These are phyloP conservation scores for Phascolomyces articulosus DNA, from an alignment of 371 early-diverging fungal species.

Conservation along the genomic window DNA sequence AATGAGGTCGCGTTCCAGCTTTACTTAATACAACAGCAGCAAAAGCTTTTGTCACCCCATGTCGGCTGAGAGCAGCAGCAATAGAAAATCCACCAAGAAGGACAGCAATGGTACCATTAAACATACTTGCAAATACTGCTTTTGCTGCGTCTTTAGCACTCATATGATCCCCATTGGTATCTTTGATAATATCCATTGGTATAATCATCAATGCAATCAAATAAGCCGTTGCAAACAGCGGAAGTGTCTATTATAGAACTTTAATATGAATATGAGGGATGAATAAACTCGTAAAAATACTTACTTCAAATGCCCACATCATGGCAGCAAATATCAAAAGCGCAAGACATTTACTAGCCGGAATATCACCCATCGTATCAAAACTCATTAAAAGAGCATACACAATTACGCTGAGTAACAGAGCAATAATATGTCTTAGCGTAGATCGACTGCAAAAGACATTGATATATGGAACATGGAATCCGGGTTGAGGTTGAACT, in stretches of 20 bases:
- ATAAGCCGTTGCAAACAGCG: constrained; percentile 80
- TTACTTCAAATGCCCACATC: constrained; percentile 71
- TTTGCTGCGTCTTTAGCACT: constrained; percentile 77
- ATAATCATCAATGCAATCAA: constrained; percentile 77
- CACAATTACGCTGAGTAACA: constrained; percentile 46
- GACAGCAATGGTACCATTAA: constrained; percentile 94
- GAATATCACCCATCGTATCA: constrained; percentile 52
- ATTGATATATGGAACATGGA: constrained; percentile 27
- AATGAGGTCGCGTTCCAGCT: constrained; percentile 70
- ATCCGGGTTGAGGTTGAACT: constrained; percentile 31
- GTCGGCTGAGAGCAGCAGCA: constrained; percentile 77
- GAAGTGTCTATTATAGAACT: constrained; percentile 36
- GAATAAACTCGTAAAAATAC: neutral
- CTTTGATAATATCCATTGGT: constrained; percentile 63
- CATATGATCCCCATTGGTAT: constrained; percentile 37
- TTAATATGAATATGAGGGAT: neutral
- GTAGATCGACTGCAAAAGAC: constrained; percentile 17
- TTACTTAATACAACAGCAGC: constrained; percentile 68
- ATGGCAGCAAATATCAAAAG: constrained; percentile 60
- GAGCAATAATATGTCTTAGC: constrained; percentile 19
- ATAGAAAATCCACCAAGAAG: constrained; percentile 94
- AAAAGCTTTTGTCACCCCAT: constrained; percentile 72
- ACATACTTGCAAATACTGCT: constrained; percentile 90
- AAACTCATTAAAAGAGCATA: constrained; percentile 57
- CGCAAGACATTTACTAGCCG: constrained; percentile 64